Conservation (phyloP, 1,284 basidiomycete genomes). For the Moniliophthora roreri region DNA sequence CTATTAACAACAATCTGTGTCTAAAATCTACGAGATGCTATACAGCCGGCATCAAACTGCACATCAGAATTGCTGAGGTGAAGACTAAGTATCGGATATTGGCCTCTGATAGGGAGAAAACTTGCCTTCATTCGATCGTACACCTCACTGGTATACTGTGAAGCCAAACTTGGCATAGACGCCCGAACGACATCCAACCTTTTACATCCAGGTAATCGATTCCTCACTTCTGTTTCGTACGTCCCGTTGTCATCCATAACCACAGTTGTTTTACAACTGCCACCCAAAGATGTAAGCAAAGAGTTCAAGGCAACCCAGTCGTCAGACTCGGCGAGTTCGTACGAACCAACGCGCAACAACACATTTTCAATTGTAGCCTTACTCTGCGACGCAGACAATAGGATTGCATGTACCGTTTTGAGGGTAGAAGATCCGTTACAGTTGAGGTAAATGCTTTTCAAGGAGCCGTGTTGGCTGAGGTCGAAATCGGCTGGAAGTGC, state of each 20-base stretch:
- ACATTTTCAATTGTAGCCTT: background rate
- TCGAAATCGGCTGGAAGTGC: slow-evolving; percentile 5
- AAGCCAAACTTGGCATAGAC: background rate
- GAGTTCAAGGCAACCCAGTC: slow-evolving; percentile 2
- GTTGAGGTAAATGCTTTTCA: slow-evolving; percentile 6
- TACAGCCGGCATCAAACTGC: too few relatives aligned
- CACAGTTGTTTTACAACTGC: background rate
- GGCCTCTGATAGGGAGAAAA: background rate
- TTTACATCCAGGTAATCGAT: slow-evolving; percentile 1
- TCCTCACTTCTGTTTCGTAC: slow-evolving; percentile 1
- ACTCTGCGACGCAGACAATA: background rate
- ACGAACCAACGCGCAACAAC: slow-evolving; percentile 2
- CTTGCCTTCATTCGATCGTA: slow-evolving; percentile 10
- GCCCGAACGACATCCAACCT: background rate
- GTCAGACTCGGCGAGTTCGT: slow-evolving; percentile 6
- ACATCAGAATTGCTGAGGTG: too few relatives aligned
- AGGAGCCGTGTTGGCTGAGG: slow-evolving; percentile 1
- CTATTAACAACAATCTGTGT: too few relatives aligned
- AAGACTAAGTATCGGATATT: too few relatives aligned
- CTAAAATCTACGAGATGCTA: too few relatives aligned
- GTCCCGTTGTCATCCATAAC: background rate
- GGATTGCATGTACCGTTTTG: background rate
- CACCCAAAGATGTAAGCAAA: background rate
- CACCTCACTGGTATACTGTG: slow-evolving; percentile 7
- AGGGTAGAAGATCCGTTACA: slow-evolving; percentile 5